These are phyloP conservation scores for Populus davidiana DNA, from an alignment of 345 rosid species.

Conservation along the genomic window DNA sequence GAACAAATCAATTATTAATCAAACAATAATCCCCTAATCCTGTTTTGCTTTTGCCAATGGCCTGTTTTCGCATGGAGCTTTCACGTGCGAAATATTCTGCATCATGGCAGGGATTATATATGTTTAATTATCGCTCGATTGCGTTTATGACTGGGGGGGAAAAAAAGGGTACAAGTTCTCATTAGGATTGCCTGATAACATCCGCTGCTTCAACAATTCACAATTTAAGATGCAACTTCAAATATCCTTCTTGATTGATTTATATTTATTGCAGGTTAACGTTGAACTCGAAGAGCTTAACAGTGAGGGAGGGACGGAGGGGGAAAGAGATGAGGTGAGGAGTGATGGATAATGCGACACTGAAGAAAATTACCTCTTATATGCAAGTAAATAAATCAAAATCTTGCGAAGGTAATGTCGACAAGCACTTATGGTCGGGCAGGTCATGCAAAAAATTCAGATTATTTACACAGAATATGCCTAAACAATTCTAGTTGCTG, in stretches of 20 bases:
- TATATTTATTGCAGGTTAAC: background rate
- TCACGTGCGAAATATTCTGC: background rate
- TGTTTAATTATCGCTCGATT: background rate
- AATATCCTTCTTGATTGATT: background rate
- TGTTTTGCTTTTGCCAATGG: background rate
- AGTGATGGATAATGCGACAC: background rate
- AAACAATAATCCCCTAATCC: no score
- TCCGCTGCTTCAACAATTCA: background rate
- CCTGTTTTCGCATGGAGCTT: background rate
- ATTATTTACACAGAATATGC: slow-evolving; percentile 22
- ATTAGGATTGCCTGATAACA: background rate
- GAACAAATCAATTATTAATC: no score
- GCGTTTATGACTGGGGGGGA: background rate
- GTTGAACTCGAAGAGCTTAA: background rate
- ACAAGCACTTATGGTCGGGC: background rate
- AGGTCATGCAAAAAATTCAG: background rate
- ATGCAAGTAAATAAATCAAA: slow-evolving; percentile 3
- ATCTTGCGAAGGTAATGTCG: slow-evolving; percentile 6
- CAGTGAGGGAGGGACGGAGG: no score
- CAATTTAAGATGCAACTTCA: background rate
- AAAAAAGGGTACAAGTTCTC: background rate
- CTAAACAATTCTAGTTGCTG: slow-evolving; percentile 9
- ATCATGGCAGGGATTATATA: background rate
- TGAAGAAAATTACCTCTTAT: slow-evolving; percentile 2
- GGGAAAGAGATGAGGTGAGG: background rate